phyloP scores from a whole-genome alignment of 2,329 filamentous ascomycete species.

The Macroventuria anomochaeta region DNA sequence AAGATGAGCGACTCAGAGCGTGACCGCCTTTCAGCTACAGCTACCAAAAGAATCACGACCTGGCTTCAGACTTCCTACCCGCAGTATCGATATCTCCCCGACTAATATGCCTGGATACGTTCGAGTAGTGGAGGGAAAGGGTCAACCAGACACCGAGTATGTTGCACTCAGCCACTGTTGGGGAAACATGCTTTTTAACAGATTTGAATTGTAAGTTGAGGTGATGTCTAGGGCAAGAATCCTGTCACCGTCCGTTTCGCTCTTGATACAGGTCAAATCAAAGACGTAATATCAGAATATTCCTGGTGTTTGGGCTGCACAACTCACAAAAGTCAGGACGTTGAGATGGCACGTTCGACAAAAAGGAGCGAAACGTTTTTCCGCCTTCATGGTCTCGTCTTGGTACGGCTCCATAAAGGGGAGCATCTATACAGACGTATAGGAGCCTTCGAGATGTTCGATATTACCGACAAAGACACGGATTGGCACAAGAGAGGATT shows the following conservation, averaged over 20 bases:
- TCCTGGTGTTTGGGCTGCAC: constrained; percentile 17
- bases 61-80: constrained; percentile 11
- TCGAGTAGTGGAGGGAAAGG: constrained; percentile 3
- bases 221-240: background rate
- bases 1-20: constrained; percentile 3
- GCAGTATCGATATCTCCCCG: constrained; percentile 3
- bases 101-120: background rate
- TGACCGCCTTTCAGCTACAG: constrained; percentile 1
- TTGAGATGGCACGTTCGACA: background rate
- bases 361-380: constrained; percentile 4
- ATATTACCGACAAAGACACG: background rate
- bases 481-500: constrained; percentile 2
- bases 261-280: background rate
- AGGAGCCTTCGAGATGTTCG: constrained; percentile 7
- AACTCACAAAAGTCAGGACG: background rate
- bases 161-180: constrained; percentile 22
- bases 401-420: background rate
- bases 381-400: constrained; percentile 5
- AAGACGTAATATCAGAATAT: background rate
- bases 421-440: background rate
- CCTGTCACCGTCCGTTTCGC: constrained; percentile 1
- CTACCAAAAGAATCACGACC: background rate
- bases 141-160: background rate
- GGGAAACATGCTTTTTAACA: constrained; percentile 13
- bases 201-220: constrained; percentile 11